Evolutionary conservation across 2,329 filamentous ascomycete species (phyloP), one percentile per base, ranked within the genome.

Genomic region (Pestalotiopsis sp.): DNA sequence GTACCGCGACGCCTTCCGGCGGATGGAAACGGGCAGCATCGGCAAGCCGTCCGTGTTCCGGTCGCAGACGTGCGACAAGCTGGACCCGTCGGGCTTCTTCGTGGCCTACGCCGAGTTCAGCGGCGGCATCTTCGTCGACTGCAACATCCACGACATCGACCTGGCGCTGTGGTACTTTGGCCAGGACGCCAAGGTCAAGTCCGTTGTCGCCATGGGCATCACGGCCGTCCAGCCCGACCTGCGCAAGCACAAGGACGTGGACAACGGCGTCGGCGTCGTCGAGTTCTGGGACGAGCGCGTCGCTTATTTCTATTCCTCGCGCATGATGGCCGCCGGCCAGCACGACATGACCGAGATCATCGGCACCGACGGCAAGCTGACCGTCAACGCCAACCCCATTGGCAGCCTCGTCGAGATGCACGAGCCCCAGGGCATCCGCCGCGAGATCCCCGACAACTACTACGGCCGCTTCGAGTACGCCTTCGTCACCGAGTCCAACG

Each of bases 111-210:
- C 90, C 13, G 82, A 89, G 72, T 90, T 87, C 79, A 87, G 83
- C 1, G 90, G 91, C 41, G 90, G 90, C 25, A 91, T 92, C 76
- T 92, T 92, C 73, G 90, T 92, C 68, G 91, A 92, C 68, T 91
- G 88, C 80, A 88, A 87, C 65, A 88, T 92, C 74, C 91, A 92
- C 81, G 91, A 92, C 73, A 92, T 92, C 72, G 89, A 91, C 70
- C 83, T 91, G 2, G 83, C 88, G 0, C 80, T 91, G 2, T 91
- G 88, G 88, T 91, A 87, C 81, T 89, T 90, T 74, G 87, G 87
- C 11, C 79, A 85, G 61, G 82, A 86, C 61, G 82, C 80, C 55
- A 77, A 82, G 14, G 82, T 89, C 59, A 90, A 90, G 78, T 85
- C 81, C 62, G 86, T 89, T 9, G 81, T 82, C 0, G 87, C 87